Evolutionary conservation across 768 basidiomycete species (phyloP).

Genomic region (Mycena sanguinolenta): DNA sequence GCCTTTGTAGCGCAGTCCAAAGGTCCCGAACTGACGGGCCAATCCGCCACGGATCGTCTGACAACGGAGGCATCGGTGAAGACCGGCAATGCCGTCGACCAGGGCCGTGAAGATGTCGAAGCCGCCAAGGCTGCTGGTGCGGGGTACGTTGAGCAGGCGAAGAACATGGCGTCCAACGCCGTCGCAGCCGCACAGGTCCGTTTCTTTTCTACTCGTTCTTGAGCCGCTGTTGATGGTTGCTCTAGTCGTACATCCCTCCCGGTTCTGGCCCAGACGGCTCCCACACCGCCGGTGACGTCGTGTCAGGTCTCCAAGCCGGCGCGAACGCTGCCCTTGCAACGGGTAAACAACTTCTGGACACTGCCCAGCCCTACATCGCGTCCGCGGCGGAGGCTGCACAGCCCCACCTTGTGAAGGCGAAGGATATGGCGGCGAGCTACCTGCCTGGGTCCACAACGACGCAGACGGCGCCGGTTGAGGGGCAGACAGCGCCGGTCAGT

Average conservation of each 20-base stretch:
- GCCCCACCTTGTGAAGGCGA: conserved; percentile 57
- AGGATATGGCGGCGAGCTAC: conserved; percentile 54
- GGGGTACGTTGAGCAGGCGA: conserved; percentile 69
- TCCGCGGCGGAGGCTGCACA: conserved; percentile 47
- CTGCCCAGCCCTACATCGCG: conserved; percentile 40
- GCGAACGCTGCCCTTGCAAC: conserved; percentile 47
- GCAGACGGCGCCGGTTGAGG: conserved; percentile 34
- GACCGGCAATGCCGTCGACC: conserved; percentile 66
- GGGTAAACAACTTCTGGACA: conserved; percentile 44
- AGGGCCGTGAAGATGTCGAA: conserved; percentile 68
- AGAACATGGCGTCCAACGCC: conserved; percentile 57
- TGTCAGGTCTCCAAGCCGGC: conserved; percentile 50
- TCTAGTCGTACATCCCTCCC: conserved; percentile 39
- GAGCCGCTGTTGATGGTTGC: neutral
- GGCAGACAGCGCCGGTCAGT: no score
- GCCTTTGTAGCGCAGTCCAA: conserved; percentile 63
- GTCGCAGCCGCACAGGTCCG: conserved; percentile 61
- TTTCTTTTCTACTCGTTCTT: neutral
- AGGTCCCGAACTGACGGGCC: conserved; percentile 48
- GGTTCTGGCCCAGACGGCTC: conserved; percentile 31
- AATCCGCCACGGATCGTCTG: conserved; percentile 53
- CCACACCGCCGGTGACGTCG: conserved; percentile 39
- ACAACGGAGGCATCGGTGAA: conserved; percentile 51
- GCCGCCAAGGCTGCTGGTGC: conserved; percentile 59
- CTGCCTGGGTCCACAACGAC: conserved; percentile 42